These are phyloP conservation scores for Aspergillus niger DNA, from an alignment of 2,329 filamentous ascomycete species.

Conservation along the genomic window DNA sequence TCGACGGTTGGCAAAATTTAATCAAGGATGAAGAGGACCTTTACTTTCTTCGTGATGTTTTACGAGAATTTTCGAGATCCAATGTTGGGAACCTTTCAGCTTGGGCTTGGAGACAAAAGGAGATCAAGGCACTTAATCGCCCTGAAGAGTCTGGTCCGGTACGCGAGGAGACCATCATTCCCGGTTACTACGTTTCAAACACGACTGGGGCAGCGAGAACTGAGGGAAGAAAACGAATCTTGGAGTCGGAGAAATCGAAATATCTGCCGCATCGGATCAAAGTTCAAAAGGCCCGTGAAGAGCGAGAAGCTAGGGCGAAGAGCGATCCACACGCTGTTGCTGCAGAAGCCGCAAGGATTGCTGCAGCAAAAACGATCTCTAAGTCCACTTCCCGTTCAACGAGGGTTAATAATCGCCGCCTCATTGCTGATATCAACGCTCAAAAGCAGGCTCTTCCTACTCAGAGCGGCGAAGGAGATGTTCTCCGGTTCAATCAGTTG, in stretches of 20 bases:
- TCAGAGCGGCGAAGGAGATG: constrained; percentile 78
- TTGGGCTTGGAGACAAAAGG: constrained; percentile 72
- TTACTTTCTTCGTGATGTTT: constrained; percentile 54
- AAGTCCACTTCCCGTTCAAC: constrained; percentile 92
- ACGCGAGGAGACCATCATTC: constrained; percentile 56
- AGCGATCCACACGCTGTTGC: constrained; percentile 68
- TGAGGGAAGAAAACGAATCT: constrained; percentile 91
- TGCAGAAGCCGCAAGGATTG: constrained; percentile 70
- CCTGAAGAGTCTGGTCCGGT: constrained; percentile 58
- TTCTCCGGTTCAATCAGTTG: constrained; percentile 95
- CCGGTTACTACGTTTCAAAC: constrained; percentile 82
- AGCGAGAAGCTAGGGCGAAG: constrained; percentile 72
- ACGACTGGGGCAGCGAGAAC: constrained; percentile 82
- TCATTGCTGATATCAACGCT: constrained; percentile 91
- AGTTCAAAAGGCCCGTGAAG: constrained; percentile 86
- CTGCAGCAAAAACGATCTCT: constrained; percentile 75
- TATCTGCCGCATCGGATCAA: constrained; percentile 98
- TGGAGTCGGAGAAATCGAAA: constrained; percentile 96
- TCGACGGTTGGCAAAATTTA: constrained; percentile 69
- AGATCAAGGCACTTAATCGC: constrained; percentile 69
- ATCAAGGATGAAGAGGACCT: constrained; percentile 71
- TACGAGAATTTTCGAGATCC: constrained; percentile 50
- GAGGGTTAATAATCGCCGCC: constrained; percentile 91
- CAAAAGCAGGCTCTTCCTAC: constrained; percentile 76
- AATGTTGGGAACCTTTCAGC: constrained; percentile 60